Evolutionary conservation across 148 eudicot genomes (phyloP), one percentile per base, ranked within the genome.

Genomic region (Camellia sinensis): DNA sequence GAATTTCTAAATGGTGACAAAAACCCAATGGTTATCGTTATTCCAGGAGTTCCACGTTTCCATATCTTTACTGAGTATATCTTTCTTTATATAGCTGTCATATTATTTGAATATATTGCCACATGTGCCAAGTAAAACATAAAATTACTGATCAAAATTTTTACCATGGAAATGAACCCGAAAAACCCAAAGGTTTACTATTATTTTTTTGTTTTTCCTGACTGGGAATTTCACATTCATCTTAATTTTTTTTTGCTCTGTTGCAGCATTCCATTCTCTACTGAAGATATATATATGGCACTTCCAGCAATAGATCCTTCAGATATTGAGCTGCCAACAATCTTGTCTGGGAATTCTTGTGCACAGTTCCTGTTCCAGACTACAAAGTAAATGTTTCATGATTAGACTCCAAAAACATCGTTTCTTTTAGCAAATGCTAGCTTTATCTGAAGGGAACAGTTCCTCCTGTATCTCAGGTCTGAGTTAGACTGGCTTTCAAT

Each of bases 281-380:
- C 99, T 0, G 99, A 94, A 43, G 99, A 97, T 81, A 92, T 97
- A 68, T 97, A 97, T 75, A 91, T 92, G 92, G 97, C 99, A 53
- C 92, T 97, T 84, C 97, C 99, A 3, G 89, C 84, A 44, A 69
- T 87, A 15, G 98, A 94, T 76, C 98, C 93, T 83, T 80, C 90
- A 85, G 87, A 86, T 78, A 82, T 92, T 62, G 92, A 91, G 70
- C 87, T 89, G 19, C 98, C 98, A 15, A 57, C 86, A 63, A 84
- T 84, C 82, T 77, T 94, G 77, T 86, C 90, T 44, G 90, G 89
- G 63, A 80, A 85, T 79, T 89, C 97, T 70, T 94, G 92, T 67
- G 97, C 93, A 15, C 88, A 87, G 82, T 89, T 91, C 74, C 80
- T 93, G 82, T 63, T 93, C 78, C 88, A 89, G 79, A 79, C 63